Conservation (phyloP, 352 stramenopile genomes). For the Pythium aquatile region DNA sequence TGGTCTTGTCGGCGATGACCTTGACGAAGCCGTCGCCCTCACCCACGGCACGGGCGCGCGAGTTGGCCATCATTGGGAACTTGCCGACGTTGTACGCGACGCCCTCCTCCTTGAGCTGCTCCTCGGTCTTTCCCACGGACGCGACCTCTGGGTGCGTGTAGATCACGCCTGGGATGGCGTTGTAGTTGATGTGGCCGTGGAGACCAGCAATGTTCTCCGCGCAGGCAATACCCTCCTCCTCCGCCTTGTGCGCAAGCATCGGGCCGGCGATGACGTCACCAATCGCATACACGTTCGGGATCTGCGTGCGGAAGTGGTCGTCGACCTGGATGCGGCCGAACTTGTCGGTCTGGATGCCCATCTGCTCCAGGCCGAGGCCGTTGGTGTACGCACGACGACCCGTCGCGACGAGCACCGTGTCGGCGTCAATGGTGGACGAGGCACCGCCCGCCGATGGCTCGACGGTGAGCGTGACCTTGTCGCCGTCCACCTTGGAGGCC, state of each 20-base stretch:
- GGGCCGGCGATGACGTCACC: slow-evolving; percentile 97
- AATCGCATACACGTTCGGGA: slow-evolving; percentile 95
- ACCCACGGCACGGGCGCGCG: slow-evolving; percentile 92
- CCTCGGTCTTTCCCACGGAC: slow-evolving; percentile 96
- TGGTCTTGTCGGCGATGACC: slow-evolving; percentile 96
- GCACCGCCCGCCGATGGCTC: slow-evolving; percentile 82
- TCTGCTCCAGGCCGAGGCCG: slow-evolving; percentile 94
- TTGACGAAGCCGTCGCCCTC: slow-evolving; percentile 97
- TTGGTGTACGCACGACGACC: slow-evolving; percentile 96
- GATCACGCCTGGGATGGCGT: slow-evolving; percentile 98
- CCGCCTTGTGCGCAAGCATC: slow-evolving; percentile 99
- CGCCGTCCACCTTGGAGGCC: slow-evolving; percentile 86
- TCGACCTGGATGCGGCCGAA: slow-evolving; percentile 96
- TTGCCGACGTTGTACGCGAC: slow-evolving; percentile 96
- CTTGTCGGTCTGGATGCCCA: slow-evolving; percentile 98
- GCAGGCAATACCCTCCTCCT: slow-evolving; percentile 98
- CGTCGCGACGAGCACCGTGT: slow-evolving; percentile 81
- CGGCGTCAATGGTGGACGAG: slow-evolving; percentile 59
- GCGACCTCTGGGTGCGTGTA: slow-evolving; percentile 98
- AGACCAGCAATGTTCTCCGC: slow-evolving; percentile 97
- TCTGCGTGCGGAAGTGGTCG: slow-evolving; percentile 95
- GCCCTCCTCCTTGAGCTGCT: slow-evolving; percentile 95
- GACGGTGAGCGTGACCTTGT: slow-evolving; percentile 95
- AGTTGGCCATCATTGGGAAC: slow-evolving; percentile 99
- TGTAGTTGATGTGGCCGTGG: slow-evolving; percentile 99